Evolutionary conservation across 768 basidiomycete genomes (phyloP).

Genomic region (Boletus subcaerulescens): DNA sequence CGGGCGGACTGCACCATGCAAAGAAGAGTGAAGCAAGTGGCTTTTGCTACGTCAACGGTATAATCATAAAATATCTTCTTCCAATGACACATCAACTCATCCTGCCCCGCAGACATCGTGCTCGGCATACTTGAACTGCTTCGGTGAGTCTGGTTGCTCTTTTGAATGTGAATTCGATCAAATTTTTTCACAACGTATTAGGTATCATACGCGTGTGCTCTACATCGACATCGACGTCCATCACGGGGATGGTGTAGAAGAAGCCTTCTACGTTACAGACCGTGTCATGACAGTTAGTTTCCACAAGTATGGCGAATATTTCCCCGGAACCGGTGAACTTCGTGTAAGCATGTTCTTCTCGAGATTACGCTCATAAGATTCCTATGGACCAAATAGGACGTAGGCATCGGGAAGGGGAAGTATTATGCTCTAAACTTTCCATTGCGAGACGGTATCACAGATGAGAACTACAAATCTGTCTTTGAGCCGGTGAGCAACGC

Average conservation of each 20-base stretch:
- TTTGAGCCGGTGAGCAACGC: conserved; percentile 80
- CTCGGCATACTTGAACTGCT: conserved; percentile 93
- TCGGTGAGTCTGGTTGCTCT: conserved; percentile 44
- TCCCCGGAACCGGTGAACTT: conserved; percentile 97
- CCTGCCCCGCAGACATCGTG: conserved; percentile 75
- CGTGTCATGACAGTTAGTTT: conserved; percentile 98
- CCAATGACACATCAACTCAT: neutral
- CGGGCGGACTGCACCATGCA: conserved; percentile 96
- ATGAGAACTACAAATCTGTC: conserved; percentile 91
- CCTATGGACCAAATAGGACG: conserved; percentile 54
- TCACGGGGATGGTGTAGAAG: conserved; percentile 98
- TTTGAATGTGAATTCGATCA: neutral
- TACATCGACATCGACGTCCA: conserved; percentile 99
- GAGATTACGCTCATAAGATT: conserved; percentile 1
- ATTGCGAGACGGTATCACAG: conserved; percentile 89
- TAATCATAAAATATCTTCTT: neutral
- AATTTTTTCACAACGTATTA: conserved; percentile 25
- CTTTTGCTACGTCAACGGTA: conserved; percentile 98
- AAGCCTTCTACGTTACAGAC: conserved; percentile 98
- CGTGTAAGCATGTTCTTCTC: conserved; percentile 49
- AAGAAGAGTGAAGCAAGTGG: conserved; percentile 99
- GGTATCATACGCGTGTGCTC: conserved; percentile 90
- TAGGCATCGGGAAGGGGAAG: conserved; percentile 92
- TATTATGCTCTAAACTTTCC: conserved; percentile 95
- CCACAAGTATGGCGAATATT: conserved; percentile 99